Base-by-base conservation (phyloP, 1,284 basidiomycete genomes). In the Phellinidium pouzarii region DNA sequence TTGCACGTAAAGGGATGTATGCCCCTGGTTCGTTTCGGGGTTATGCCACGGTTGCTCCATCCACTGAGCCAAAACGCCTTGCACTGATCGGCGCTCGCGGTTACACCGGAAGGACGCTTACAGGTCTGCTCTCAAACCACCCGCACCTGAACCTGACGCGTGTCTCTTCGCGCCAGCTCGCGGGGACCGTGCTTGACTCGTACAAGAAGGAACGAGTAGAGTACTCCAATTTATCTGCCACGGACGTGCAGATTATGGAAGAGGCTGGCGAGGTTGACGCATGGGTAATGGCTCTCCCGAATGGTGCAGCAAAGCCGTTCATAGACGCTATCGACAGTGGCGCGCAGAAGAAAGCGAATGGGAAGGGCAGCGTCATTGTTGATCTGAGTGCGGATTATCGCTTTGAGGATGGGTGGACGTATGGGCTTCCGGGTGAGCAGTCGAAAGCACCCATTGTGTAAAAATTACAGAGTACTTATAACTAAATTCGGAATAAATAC, bases 251-350 rank as follows among this genome's bases (percentile, higher is more conserved):
- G 66, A 74, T 73, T 64, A 90, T 97, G 84, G 94, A 94, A 69
- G 83, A 86, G 69, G 75, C 81, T 53, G 86, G 88, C 22, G 87
- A 87, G 63, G 91, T 97, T 19, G 94, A 97, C 65, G 94, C 91
- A 8, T 97, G 94, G 92, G 82, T 99, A 54, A 95, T 97, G 91
- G 95, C 95, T 1, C 79, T 99, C 41, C 95, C 95, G 27, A 99
- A 99, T 64, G 96, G 95, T 14, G 81, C 94, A 25, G 92, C 92
- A 75, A 95, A 95, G 72, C 94, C 94, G 0, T 99, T 97, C 64
- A 94, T 99, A 17, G 94, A 96, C 65, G 96, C 95, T 11, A 75
- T 99, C 47, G 92, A 97, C 64, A 74, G 75, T 29, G 84, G 83
- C 1, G 79, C 86, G 11, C 80, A 80, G 66, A 74, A 76, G 53